Percentiles rank a stretch among this genome's conserved stretches.
phyloP scores from a whole-genome alignment of 371 early-diverging fungal species.

The Syncephalastrum racemosum region DNA sequence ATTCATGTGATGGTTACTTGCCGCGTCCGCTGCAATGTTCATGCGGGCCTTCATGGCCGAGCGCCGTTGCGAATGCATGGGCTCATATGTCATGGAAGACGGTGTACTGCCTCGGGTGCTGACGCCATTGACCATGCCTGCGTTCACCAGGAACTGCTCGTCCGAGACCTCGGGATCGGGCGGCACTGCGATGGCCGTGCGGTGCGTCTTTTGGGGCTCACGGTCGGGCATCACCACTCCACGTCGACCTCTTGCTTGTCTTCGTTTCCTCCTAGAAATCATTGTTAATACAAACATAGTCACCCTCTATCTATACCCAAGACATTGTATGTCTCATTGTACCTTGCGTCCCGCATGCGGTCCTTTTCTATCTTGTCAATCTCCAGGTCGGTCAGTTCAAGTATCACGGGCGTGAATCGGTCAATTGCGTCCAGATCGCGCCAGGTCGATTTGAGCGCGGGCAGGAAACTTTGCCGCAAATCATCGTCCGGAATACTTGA shows the following conservation, averaged over 20 bases:
- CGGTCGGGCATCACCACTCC: conserved; percentile 70
- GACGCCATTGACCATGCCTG: conserved; percentile 11
- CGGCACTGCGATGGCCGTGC: conserved; percentile 39
- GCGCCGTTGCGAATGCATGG: conserved; percentile 36
- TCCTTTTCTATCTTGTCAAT: conserved; percentile 80
- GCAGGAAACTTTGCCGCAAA: conserved; percentile 67
- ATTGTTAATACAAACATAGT: no score
- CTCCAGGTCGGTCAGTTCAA: conserved; percentile 71
- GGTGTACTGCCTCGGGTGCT: conserved; percentile 17
- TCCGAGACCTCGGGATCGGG: conserved; percentile 45
- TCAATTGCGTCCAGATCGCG: conserved; percentile 56
- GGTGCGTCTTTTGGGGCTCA: conserved; percentile 51
- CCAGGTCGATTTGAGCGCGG: conserved; percentile 51
- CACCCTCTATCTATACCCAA: no score
- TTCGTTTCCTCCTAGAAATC: conserved; percentile 67
- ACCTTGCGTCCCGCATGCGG: conserved; percentile 67
- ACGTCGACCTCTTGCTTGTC: conserved; percentile 78
- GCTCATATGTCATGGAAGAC: conserved; percentile 10
- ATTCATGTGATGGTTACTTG: conserved; percentile 20
- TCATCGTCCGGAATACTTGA: conserved; percentile 74
- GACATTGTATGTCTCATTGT: background rate
- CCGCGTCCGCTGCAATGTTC: conserved; percentile 53
- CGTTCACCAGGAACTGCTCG: conserved; percentile 34
- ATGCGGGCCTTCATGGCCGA: conserved; percentile 45
- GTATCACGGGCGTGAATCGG: conserved; percentile 64